phyloP scores from a whole-genome alignment of 495 filamentous ascomycete genomes.

The Viridothelium virens region DNA sequence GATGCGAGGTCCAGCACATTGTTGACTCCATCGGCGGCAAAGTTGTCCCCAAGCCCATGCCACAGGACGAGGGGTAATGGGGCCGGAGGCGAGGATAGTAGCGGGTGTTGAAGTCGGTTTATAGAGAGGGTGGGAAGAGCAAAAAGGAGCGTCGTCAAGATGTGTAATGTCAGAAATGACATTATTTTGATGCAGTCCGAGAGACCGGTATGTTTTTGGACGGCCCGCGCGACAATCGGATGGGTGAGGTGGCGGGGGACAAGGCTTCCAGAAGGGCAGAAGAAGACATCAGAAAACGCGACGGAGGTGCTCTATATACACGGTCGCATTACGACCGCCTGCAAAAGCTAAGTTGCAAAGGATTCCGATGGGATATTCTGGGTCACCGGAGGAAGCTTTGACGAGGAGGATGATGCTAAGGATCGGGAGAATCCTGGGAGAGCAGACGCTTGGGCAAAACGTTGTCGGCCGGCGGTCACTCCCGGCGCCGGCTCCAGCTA shows the following conservation, averaged over 20 bases:
- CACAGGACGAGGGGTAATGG: slow-evolving; percentile 86
- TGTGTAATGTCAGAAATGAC: background rate
- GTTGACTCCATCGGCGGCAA: slow-evolving; percentile 63
- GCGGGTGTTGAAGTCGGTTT: background rate
- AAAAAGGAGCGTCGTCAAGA: background rate
- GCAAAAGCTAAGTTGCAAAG: background rate
- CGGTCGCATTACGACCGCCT: background rate
- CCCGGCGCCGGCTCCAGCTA: background rate
- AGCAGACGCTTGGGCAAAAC: background rate
- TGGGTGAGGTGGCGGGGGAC: too few species aligned
- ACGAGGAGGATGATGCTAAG: background rate
- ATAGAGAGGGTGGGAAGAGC: background rate
- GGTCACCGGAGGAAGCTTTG: background rate
- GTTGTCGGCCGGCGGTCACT: background rate
- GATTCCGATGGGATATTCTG: background rate
- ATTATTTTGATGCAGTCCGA: too few species aligned
- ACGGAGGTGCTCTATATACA: too few species aligned
- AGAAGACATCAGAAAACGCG: too few species aligned
- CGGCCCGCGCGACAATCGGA: too few species aligned
- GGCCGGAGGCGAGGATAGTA: slow-evolving; percentile 16
- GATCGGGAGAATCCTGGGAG: background rate
- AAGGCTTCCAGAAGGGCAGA: too few species aligned
- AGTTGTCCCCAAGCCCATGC: slow-evolving; percentile 79
- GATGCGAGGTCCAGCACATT: slow-evolving; percentile 60
- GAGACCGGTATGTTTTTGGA: too few species aligned